Evolutionary conservation across 441 rosid genomes (phyloP).

Genomic region (Arabidopsis hybrid): DNA sequence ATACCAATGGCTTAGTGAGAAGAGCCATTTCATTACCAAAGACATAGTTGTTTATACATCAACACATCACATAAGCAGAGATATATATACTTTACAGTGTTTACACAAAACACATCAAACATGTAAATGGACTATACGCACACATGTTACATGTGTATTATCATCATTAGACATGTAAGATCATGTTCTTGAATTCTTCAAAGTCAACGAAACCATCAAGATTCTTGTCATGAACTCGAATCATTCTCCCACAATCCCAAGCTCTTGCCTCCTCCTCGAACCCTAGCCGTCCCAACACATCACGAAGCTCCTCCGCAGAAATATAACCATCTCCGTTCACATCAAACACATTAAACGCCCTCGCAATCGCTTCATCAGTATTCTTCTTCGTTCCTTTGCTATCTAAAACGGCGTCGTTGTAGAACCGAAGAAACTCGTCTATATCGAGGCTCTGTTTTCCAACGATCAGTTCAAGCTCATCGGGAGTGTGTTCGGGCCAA

Average conservation of each 20-base stretch:
- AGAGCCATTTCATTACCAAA: not conserved
- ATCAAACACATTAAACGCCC: slow-evolving; percentile 77
- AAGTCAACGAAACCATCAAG: slow-evolving; percentile 78
- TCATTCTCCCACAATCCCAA: slow-evolving; percentile 72
- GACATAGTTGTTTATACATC: not conserved
- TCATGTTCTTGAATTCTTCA: slow-evolving; percentile 81
- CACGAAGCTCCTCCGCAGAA: slow-evolving; percentile 74
- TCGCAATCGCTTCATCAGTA: slow-evolving; percentile 41
- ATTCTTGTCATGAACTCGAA: slow-evolving; percentile 63
- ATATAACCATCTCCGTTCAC: slow-evolving; percentile 75
- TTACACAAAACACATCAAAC: slow-evolving; percentile 22
- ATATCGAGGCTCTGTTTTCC: slow-evolving; percentile 64
- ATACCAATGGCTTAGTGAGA: not conserved
- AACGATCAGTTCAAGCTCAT: slow-evolving; percentile 62
- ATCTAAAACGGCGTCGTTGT: slow-evolving; percentile 48
- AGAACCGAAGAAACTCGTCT: slow-evolving; percentile 67
- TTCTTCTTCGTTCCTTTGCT: not conserved
- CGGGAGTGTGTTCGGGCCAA: slow-evolving; percentile 43
- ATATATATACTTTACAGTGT: not conserved
- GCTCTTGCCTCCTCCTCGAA: slow-evolving; percentile 67
- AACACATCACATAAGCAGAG: slow-evolving; percentile 1
- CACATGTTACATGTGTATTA: slow-evolving; percentile 1
- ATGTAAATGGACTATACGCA: slow-evolving; percentile 1
- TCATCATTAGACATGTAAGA: slow-evolving; percentile 46
- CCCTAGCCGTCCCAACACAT: slow-evolving; percentile 66